Conservation (phyloP, 179 eudicot species). For the Heliamphora pulchella region DNA sequence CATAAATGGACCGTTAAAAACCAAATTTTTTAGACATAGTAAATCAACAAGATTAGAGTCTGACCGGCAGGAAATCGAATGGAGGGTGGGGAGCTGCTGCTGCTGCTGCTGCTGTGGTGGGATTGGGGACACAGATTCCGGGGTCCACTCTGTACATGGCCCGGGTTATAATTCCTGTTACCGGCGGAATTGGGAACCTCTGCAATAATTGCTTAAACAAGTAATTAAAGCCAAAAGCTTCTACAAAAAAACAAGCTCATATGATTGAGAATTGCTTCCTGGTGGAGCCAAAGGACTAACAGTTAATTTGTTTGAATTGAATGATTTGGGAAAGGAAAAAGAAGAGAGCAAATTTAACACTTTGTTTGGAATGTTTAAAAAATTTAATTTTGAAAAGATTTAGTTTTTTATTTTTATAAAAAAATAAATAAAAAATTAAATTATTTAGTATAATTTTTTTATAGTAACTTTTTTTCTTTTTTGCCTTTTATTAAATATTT, state of each 20-base stretch:
- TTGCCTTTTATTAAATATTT: too few species aligned
- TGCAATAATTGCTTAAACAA: constrained; percentile 22
- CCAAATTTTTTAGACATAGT: too few species aligned
- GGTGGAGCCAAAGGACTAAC: neutral
- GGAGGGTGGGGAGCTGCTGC: constrained; percentile 41
- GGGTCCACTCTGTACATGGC: constrained; percentile 55
- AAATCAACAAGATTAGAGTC: neutral
- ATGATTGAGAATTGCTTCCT: neutral
- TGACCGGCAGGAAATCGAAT: constrained; percentile 57
- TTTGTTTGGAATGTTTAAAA: too few species aligned
- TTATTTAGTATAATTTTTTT: too few species aligned
- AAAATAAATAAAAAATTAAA: too few species aligned
- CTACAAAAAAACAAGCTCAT: neutral
- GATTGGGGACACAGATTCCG: constrained; percentile 13
- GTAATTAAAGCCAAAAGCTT: constrained; percentile 7
- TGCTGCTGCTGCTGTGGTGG: constrained; percentile 16
- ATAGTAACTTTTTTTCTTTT: too few species aligned
- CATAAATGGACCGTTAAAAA: too few species aligned
- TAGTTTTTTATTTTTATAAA: too few species aligned
- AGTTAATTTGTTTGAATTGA: too few species aligned
- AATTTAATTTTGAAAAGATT: too few species aligned
- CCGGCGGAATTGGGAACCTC: constrained; percentile 58
- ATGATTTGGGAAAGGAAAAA: too few species aligned
- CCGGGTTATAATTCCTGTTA: constrained; percentile 62
- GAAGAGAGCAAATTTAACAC: too few species aligned